Percentiles rank a stretch among this genome's conserved stretches.
phyloP scores from a whole-genome alignment of 1,284 basidiomycete species.

The Schizophyllum commune region DNA sequence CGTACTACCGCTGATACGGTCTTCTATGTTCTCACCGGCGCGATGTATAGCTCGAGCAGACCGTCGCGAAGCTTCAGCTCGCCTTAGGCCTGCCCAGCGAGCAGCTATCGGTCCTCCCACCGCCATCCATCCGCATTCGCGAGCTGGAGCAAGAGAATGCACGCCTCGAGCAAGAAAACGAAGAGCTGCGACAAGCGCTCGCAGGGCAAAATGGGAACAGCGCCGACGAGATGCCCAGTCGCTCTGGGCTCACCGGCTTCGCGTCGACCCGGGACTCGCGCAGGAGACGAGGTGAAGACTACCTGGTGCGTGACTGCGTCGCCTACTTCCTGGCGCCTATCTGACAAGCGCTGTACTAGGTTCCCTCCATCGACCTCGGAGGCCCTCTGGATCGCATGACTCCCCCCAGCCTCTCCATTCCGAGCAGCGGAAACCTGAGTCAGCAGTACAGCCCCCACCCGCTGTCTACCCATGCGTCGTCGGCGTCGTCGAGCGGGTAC shows the following conservation, averaged over 20 bases:
- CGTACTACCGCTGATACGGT: constrained; percentile 15
- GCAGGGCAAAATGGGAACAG: constrained; percentile 34
- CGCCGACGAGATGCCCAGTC: constrained; percentile 23
- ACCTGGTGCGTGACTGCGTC: too few relatives aligned
- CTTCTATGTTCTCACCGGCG: constrained; percentile 5
- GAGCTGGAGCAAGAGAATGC: constrained; percentile 72
- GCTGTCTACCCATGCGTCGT: too few relatives aligned
- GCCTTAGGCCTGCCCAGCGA: constrained; percentile 62
- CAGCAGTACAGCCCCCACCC: too few relatives aligned
- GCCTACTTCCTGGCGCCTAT: too few relatives aligned
- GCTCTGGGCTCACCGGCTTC: constrained; percentile 24
- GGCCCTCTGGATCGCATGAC: too few relatives aligned
- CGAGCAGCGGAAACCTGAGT: too few relatives aligned
- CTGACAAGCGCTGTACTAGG: too few relatives aligned
- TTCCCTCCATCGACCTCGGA: too few relatives aligned
- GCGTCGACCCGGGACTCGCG: constrained; percentile 26
- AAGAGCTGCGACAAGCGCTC: constrained; percentile 57
- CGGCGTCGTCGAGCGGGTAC: too few relatives aligned
- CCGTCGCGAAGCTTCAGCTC: constrained; percentile 71
- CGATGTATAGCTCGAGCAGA: constrained; percentile 59
- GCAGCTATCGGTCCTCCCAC: constrained; percentile 60
- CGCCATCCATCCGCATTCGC: constrained; percentile 60
- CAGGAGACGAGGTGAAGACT: too few relatives aligned
- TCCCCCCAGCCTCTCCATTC: too few relatives aligned
- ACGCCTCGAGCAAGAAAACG: constrained; percentile 59